Percentiles rank a stretch among this genome's conserved stretches.
phyloP scores from a whole-genome alignment of 2,329 filamentous ascomycete species.

The Pseudocercospora macadamiae region DNA sequence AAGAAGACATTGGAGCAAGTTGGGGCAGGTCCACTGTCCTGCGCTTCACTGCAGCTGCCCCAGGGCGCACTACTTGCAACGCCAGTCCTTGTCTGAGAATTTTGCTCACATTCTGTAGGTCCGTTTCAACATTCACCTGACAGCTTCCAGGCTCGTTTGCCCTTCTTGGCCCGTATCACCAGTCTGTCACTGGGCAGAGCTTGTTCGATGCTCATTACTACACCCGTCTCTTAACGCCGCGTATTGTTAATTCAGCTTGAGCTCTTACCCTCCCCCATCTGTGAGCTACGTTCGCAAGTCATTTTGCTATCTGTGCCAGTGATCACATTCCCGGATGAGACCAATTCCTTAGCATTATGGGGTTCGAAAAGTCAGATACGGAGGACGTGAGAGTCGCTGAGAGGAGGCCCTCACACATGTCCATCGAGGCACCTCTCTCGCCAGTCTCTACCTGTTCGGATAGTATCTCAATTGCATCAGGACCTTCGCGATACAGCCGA shows the following conservation, averaged over 20 bases:
- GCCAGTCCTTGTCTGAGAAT: slow-evolving; percentile 1
- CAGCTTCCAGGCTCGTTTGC: no score
- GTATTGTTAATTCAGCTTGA: slow-evolving; percentile 6
- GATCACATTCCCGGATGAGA: not conserved
- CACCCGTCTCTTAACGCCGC: slow-evolving; percentile 12
- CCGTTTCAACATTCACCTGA: not conserved
- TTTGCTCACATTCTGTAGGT: not conserved
- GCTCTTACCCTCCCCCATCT: not conserved
- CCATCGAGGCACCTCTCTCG: slow-evolving; percentile 31
- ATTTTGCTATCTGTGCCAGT: not conserved
- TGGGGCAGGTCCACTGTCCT: not conserved
- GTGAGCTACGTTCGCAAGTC: not conserved
- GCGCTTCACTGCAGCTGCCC: slow-evolving; percentile 3
- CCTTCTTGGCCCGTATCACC: no score
- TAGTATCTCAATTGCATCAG: slow-evolving; percentile 28
- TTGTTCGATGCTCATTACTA: slow-evolving; percentile 5
- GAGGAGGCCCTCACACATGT: slow-evolving; percentile 30
- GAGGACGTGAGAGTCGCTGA: slow-evolving; percentile 13
- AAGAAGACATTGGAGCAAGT: not conserved
- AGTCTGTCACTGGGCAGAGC: slow-evolving; percentile 5
- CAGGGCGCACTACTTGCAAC: not conserved
- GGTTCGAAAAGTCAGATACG: slow-evolving; percentile 16
- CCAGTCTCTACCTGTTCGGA: slow-evolving; percentile 30
- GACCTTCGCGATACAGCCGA: slow-evolving; percentile 26
- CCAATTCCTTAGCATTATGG: slow-evolving; percentile 13